These are phyloP conservation scores for Pythium myriotylum DNA, from an alignment of 352 stramenopile genomes.

Conservation along the genomic window DNA sequence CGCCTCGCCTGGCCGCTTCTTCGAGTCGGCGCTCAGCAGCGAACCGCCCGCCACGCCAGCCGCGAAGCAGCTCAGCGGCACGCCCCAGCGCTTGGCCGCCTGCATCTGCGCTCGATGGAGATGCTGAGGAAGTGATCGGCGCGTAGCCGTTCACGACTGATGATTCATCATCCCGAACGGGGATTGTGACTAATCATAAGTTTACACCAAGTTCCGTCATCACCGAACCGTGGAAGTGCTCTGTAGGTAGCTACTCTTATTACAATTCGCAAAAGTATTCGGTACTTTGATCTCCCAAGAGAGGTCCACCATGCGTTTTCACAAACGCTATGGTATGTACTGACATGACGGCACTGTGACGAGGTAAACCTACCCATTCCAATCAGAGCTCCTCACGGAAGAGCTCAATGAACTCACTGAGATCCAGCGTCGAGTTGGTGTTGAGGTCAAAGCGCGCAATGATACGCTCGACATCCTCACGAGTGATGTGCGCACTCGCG, in stretches of 20 bases:
- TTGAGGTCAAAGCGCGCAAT: constrained; percentile 79
- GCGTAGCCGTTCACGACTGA: no score
- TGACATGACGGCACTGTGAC: constrained; percentile 1
- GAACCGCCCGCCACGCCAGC: constrained; percentile 28
- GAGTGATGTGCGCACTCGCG: constrained; percentile 32
- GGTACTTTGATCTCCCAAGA: no score
- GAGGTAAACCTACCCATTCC: constrained; percentile 15
- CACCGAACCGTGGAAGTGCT: no score
- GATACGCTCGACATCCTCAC: constrained; percentile 68
- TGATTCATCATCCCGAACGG: no score
- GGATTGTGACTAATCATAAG: no score
- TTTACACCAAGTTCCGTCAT: no score
- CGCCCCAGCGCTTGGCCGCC: constrained; percentile 20
- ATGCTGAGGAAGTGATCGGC: neutral
- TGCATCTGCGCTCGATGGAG: neutral
- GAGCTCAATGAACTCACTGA: constrained; percentile 81
- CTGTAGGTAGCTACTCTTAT: no score
- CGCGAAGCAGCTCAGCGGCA: constrained; percentile 30
- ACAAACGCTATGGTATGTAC: no score
- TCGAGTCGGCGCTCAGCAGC: constrained; percentile 12
- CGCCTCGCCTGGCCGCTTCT: neutral
- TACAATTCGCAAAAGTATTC: no score
- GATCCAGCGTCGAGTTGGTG: constrained; percentile 70
- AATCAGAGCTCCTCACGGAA: constrained; percentile 69
- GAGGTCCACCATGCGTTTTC: no score